phyloP scores from a whole-genome alignment of 2,329 filamentous ascomycete species.

The Pseudocercospora eumusae region DNA sequence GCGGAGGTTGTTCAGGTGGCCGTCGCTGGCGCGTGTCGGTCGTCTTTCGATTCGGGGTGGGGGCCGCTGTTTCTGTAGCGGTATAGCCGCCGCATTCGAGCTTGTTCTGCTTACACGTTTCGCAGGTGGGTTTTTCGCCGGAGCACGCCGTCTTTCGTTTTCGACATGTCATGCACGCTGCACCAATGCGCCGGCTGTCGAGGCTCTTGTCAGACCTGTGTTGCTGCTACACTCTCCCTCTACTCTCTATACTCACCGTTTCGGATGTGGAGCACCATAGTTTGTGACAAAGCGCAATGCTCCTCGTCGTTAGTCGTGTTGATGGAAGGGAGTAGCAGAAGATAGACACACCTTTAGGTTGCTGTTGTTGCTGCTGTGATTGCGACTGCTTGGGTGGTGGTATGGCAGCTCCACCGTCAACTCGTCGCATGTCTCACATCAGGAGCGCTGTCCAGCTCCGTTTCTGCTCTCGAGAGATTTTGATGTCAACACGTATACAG shows the following conservation, averaged over 20 bases:
- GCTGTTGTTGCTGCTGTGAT: constrained; percentile 8
- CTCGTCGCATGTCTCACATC: constrained; percentile 28
- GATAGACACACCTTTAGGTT: background rate
- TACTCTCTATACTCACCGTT: constrained; percentile 46
- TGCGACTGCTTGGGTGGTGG: constrained; percentile 8
- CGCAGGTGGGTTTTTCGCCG: constrained; percentile 47
- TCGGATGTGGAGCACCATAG: constrained; percentile 77
- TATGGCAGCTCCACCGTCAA: constrained; percentile 13
- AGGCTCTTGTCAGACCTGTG: constrained; percentile 4
- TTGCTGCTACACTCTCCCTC: background rate
- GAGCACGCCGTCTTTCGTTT: constrained; percentile 54
- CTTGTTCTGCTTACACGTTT: constrained; percentile 52
- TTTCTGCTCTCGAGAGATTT: background rate
- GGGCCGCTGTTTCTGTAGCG: constrained; percentile 37
- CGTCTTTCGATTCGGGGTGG: constrained; percentile 19
- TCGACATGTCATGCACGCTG: constrained; percentile 59
- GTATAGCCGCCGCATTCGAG: constrained; percentile 51
- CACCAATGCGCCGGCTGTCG: constrained; percentile 68
- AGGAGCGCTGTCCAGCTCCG: constrained; percentile 10
- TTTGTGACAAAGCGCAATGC: constrained; percentile 72
- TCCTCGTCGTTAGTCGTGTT: constrained; percentile 24
- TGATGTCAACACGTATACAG: background rate
- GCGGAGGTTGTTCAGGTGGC: constrained; percentile 11
- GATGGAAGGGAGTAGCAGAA: background rate
- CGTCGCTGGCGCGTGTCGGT: constrained; percentile 21